A percentile compares a stretch with the other conserved stretches of the same genome.
Evolutionary conservation across 208 protist genomes (phyloP).

Genomic region (Trypanosoma lewisi): DNA sequence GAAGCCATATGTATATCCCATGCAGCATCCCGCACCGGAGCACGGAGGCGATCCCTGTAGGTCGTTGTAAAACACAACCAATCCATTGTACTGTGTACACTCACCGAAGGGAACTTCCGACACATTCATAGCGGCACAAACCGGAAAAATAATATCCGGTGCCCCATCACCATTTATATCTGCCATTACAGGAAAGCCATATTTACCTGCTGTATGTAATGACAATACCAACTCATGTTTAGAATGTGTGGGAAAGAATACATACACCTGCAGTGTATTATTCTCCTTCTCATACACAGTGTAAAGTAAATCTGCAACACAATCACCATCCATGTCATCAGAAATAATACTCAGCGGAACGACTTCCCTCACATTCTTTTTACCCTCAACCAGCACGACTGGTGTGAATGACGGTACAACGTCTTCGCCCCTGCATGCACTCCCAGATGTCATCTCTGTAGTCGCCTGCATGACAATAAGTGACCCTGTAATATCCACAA

Average conservation of each 20-base stretch:
- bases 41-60: constrained; percentile 9
- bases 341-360: constrained; percentile 35
- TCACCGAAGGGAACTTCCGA: constrained; percentile 10
- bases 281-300: constrained; percentile 28
- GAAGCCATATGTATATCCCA: constrained; percentile 22
- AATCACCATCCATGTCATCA: constrained; percentile 69
- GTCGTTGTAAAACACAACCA: constrained; percentile 19
- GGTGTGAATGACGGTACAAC: constrained; percentile 3
- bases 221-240: constrained; percentile 19
- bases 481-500: constrained; percentile 18
- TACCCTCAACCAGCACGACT: constrained; percentile 8
- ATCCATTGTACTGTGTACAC: constrained; percentile 13
- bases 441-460: constrained; percentile 1
- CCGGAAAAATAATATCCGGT: constrained; percentile 45
- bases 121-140: constrained; percentile 16
- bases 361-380: constrained; percentile 23
- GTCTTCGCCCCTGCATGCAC: constrained; percentile 1
- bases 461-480: constrained; percentile 16
- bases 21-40: constrained; percentile 11
- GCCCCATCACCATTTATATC: constrained; percentile 61
- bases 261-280: constrained; percentile 31
- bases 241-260: constrained; percentile 10
- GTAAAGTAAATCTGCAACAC: constrained; percentile 55
- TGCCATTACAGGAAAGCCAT: constrained; percentile 34
- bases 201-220: constrained; percentile 12